Evolutionary conservation across 345 rosid genomes (phyloP).

Genomic region (Acer negundo): DNA sequence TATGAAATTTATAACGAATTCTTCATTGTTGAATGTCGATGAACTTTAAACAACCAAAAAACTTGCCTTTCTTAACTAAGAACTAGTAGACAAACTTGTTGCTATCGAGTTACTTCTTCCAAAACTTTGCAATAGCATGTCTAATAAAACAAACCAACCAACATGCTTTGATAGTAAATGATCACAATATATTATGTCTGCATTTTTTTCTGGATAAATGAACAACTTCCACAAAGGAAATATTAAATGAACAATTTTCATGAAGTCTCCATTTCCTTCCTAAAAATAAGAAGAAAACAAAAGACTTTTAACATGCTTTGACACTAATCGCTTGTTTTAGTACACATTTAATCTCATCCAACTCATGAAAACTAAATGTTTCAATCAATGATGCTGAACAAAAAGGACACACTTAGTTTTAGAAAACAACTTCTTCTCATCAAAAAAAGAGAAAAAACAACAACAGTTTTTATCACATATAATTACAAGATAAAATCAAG

Average conservation of each 20-base stretch:
- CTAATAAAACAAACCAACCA: background rate
- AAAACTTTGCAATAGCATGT: constrained; percentile 13
- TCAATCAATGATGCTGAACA: constrained; percentile 1
- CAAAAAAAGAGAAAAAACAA: background rate
- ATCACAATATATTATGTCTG: background rate
- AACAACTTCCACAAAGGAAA: background rate
- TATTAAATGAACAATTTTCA: background rate
- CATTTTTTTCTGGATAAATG: background rate
- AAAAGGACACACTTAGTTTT: constrained; percentile 1
- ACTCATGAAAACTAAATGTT: background rate
- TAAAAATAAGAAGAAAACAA: constrained; percentile 4
- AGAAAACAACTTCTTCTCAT: background rate
- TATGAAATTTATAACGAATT: background rate
- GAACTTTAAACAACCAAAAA: background rate
- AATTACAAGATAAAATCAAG: background rate
- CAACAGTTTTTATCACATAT: background rate
- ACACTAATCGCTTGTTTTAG: background rate
- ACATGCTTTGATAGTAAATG: background rate
- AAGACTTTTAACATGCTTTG: background rate
- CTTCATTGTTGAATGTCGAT: background rate
- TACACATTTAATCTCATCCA: background rate
- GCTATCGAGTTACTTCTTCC: background rate
- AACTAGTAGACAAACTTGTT: constrained; percentile 6
- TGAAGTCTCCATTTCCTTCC: constrained; percentile 4
- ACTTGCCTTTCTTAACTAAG: background rate